These are phyloP conservation scores for Dioscorea alata DNA, from an alignment of 106 monocot species.

Conservation along the genomic window DNA sequence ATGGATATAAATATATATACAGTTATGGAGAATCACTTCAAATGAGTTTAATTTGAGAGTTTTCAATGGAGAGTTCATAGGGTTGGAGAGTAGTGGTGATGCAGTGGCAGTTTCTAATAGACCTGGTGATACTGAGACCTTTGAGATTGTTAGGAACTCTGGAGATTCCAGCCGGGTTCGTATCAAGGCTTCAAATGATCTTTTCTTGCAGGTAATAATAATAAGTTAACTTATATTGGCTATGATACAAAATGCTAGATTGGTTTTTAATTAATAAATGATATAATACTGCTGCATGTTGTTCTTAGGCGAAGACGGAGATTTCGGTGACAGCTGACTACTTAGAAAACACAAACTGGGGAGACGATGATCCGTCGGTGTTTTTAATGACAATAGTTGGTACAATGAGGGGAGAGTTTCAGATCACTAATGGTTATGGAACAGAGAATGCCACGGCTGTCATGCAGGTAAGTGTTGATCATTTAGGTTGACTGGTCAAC, in stretches of 20 bases:
- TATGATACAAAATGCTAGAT: background rate
- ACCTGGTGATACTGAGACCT: slow-evolving; percentile 29
- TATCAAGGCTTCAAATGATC: slow-evolving; percentile 52
- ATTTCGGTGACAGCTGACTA: slow-evolving; percentile 44
- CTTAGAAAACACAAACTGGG: slow-evolving; percentile 39
- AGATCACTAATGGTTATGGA: slow-evolving; percentile 67
- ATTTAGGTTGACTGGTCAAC: background rate
- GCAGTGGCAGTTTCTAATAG: slow-evolving; percentile 21
- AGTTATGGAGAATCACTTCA: slow-evolving; percentile 26
- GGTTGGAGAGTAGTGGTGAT: slow-evolving; percentile 14
- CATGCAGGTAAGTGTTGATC: slow-evolving; percentile 26
- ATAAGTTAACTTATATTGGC: background rate
- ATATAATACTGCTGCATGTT: too few relatives aligned
- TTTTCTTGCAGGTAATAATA: slow-evolving; percentile 50
- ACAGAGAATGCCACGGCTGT: slow-evolving; percentile 24
- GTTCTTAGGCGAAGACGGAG: slow-evolving; percentile 16
- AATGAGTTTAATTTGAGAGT: slow-evolving; percentile 48
- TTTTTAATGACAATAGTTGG: slow-evolving; percentile 32
- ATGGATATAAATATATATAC: background rate
- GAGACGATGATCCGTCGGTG: slow-evolving; percentile 63
- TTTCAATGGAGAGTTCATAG: slow-evolving; percentile 42
- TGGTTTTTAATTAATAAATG: background rate
- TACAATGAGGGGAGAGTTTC: slow-evolving; percentile 47
- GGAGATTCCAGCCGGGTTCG: slow-evolving; percentile 31
- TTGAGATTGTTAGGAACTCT: slow-evolving; percentile 42